Evolutionary conservation across 2,329 filamentous ascomycete genomes (phyloP), one percentile per base, ranked within the genome.

Genomic region (Scytalidium lignicola): DNA sequence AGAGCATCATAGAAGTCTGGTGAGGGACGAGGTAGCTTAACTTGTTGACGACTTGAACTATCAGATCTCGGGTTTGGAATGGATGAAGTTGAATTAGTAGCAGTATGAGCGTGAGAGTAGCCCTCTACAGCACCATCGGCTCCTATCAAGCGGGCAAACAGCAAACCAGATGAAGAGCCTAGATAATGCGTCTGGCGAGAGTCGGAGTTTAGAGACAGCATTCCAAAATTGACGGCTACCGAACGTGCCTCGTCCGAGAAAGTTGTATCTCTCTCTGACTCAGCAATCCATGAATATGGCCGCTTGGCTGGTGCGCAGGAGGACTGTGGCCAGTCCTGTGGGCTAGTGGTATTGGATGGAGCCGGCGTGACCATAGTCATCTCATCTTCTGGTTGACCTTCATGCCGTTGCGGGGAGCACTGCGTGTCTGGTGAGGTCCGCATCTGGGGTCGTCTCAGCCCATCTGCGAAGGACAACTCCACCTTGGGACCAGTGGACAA

Each of bases 141-240:
- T 17, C 29, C 28, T 15, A 51, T n/a, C 3, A 51, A 39, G 17
- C 46, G 21, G 13, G 65, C 62, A 48, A 70, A 68, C 0, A 70
- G 52, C 1, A 65, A 56, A 0, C 67, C 67, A 2, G 67, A 69
- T 1, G 65, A 69, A 1, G 67, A 68, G 3, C 67, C 67, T 3
- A 68, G 58, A 46, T 69, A 69, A 41, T 69, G 66, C 37, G 59
- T 60, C 26, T 69, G 67, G n/a, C 59, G 56, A 1, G 65, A 65
- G 45, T 70, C 67, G 0, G 67, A 66, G 43, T 69, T 66, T 10
- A 70, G 58, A 2, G 67, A 67, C 8, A 70, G 54, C 57, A 69
- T 63, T 0, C 67, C 67, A 1, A 70, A 50, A 21, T 67, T 64
- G 18, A 66, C 57, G 1, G 67, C 46, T 3, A 51, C 42, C 19